Percentiles rank a stretch among this genome's conserved stretches.
These are phyloP conservation scores for Trypanosoma mega DNA, from an alignment of 208 protist species.

Conservation along the genomic window DNA sequence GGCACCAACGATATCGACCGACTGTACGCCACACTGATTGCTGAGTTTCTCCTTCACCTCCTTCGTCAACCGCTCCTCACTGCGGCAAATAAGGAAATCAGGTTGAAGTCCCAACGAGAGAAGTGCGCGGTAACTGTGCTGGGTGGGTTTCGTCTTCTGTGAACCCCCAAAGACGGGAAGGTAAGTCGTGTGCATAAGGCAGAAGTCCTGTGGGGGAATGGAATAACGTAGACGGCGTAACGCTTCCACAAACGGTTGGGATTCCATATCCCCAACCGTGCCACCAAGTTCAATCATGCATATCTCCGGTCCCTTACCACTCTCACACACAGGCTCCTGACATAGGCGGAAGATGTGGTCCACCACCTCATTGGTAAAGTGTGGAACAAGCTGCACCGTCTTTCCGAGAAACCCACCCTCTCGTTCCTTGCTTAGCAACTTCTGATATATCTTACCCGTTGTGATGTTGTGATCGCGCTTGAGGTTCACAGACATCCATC, in stretches of 20 bases:
- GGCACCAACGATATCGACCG: conserved; percentile 93
- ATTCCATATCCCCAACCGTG: conserved; percentile 99
- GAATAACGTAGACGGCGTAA: conserved; percentile 89
- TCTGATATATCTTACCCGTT: conserved; percentile 98
- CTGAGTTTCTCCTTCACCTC: conserved; percentile 94
- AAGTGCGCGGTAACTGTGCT: conserved; percentile 95
- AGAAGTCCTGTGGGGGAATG: conserved; percentile 84
- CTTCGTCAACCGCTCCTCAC: conserved; percentile 74
- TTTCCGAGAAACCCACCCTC: conserved; percentile 98
- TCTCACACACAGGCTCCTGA: conserved; percentile 79
- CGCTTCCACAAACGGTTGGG: conserved; percentile 98
- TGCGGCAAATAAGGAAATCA: conserved; percentile 98
- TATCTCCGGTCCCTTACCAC: conserved; percentile 85
- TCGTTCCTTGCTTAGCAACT: conserved; percentile 96
- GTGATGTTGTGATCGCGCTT: conserved; percentile 98
- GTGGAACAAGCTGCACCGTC: conserved; percentile 98
- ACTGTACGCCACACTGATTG: conserved; percentile 96
- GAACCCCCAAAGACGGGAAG: conserved; percentile 93
- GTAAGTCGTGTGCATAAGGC: conserved; percentile 88
- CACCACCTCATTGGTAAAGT: conserved; percentile 93
- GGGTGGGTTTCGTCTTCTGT: conserved; percentile 99
- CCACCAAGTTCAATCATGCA: conserved; percentile 98
- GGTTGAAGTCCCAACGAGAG: conserved; percentile 96
- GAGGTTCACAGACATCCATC: conserved; percentile 96
- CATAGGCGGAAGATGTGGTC: conserved; percentile 89